Percentiles rank a stretch among this genome's conserved stretches.
phyloP scores from a whole-genome alignment of 306 rosid species.

The Ormosia semicastrata region DNA sequence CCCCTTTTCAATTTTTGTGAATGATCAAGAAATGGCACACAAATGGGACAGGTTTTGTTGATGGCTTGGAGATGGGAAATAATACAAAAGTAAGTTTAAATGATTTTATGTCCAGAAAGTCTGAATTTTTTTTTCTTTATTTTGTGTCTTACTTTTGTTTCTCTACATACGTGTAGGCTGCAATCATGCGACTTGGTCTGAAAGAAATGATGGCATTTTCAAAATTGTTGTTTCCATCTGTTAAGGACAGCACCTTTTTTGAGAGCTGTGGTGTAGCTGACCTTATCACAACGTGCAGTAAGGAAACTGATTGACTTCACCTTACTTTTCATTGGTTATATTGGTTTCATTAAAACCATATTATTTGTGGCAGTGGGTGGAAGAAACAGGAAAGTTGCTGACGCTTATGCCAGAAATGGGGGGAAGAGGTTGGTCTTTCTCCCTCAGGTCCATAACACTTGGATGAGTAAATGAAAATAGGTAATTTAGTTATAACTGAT shows the following conservation, averaged over 20 bases:
- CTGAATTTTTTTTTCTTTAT: background rate
- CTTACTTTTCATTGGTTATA: background rate
- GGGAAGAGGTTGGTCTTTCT: slow-evolving; percentile 65
- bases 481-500: background rate
- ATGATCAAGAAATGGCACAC: slow-evolving; percentile 27
- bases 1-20: slow-evolving; percentile 5
- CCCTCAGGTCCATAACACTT: slow-evolving; percentile 2
- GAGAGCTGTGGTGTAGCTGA: slow-evolving; percentile 98
- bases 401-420: slow-evolving; percentile 71
- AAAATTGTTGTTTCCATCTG: slow-evolving; percentile 76
- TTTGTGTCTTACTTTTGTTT: slow-evolving; percentile 6
- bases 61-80: slow-evolving; percentile 96
- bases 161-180: slow-evolving; percentile 58
- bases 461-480: background rate
- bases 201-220: slow-evolving; percentile 86
- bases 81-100: slow-evolving; percentile 72
- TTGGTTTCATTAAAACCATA: slow-evolving; percentile 14
- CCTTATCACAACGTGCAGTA: slow-evolving; percentile 92
- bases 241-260: slow-evolving; percentile 80
- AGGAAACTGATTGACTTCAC: slow-evolving; percentile 34
- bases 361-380: slow-evolving; percentile 79
- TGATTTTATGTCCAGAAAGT: background rate
- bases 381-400: slow-evolving; percentile 93
- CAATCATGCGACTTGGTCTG: slow-evolving; percentile 89
- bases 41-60: slow-evolving; percentile 74